Conservation (phyloP, 495 filamentous ascomycete species). For the Haplographium delicatum region DNA sequence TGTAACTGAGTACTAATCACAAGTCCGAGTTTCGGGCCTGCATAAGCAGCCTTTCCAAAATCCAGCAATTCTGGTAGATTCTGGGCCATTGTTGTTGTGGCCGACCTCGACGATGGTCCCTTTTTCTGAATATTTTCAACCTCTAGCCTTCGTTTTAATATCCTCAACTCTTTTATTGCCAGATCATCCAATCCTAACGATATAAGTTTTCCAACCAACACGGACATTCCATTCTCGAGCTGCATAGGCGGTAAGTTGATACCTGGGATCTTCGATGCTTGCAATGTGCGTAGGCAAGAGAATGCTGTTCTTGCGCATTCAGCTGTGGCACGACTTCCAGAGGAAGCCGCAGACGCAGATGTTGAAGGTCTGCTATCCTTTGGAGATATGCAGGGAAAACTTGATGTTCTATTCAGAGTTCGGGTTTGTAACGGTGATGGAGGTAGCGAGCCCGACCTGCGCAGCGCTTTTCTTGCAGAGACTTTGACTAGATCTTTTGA, state of each 20-base stretch:
- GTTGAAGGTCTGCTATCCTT: conserved; percentile 32
- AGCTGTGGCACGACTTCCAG: conserved; percentile 44
- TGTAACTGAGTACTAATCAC: conserved; percentile 51
- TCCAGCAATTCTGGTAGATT: conserved; percentile 58
- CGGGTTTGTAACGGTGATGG: conserved; percentile 47
- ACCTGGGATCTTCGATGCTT: conserved; percentile 36
- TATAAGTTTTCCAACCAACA: conserved; percentile 67
- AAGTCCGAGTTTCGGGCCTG: conserved; percentile 39
- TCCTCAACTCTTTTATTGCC: conserved; percentile 71
- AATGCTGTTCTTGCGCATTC: conserved; percentile 77
- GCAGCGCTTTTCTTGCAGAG: conserved; percentile 32
- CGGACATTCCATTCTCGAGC: conserved; percentile 77
- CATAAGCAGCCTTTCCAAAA: conserved; percentile 40
- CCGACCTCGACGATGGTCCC: conserved; percentile 15
- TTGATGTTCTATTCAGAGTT: conserved; percentile 46
- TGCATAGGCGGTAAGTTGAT: conserved; percentile 58
- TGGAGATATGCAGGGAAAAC: conserved; percentile 34
- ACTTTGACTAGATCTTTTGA: conserved; percentile 31
- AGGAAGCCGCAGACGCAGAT: conserved; percentile 27
- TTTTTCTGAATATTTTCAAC: conserved; percentile 29
- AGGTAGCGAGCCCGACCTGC: conserved; percentile 42
- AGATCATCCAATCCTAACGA: conserved; percentile 66
- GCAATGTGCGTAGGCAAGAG: conserved; percentile 57
- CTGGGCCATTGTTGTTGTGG: conserved; percentile 33
- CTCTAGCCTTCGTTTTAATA: conserved; percentile 59